A percentile compares a stretch with the other conserved stretches of the same genome.
Evolutionary conservation across 2,329 filamentous ascomycete genomes (phyloP).

Genomic region (Colletotrichum chrysophilum): DNA sequence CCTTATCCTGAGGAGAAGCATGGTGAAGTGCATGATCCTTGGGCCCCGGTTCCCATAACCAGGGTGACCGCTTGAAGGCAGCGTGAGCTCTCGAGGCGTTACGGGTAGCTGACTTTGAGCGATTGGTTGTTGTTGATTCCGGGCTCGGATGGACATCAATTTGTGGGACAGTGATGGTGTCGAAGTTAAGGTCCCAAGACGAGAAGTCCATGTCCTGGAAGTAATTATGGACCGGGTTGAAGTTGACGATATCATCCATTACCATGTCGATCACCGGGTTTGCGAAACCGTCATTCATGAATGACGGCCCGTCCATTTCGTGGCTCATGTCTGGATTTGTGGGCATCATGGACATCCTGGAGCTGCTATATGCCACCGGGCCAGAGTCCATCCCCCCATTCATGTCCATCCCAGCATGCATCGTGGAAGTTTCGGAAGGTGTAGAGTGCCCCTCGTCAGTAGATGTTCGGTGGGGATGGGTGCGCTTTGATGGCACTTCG

Average conservation of each 20-base stretch:
- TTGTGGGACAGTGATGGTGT: conserved; percentile 31
- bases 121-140: conserved; percentile 27
- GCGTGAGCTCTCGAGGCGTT: conserved; percentile 33
- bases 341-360: background rate
- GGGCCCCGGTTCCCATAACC: conserved; percentile 36
- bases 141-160: conserved; percentile 32
- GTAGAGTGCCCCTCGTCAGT: conserved; percentile 2
- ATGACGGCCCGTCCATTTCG: background rate
- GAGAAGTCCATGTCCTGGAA: conserved; percentile 37
- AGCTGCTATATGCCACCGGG: background rate
- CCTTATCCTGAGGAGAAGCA: conserved; percentile 9
- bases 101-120: conserved; percentile 23
- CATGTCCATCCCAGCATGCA: conserved; percentile 3
- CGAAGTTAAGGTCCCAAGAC: conserved; percentile 36
- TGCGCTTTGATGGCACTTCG: conserved; percentile 12
- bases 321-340: background rate
- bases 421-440: conserved; percentile 15
- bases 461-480: conserved; percentile 1
- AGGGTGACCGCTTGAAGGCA: conserved; percentile 37
- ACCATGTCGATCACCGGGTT: conserved; percentile 12
- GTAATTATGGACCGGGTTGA: conserved; percentile 30
- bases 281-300: conserved; percentile 7
- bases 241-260: conserved; percentile 25
- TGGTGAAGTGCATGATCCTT: conserved; percentile 27
- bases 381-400: background rate